Percentiles rank a stretch among this genome's conserved stretches.
These are phyloP conservation scores for Sugiyamaella americana DNA, from an alignment of 805 yeast genomes.

Conservation along the genomic window DNA sequence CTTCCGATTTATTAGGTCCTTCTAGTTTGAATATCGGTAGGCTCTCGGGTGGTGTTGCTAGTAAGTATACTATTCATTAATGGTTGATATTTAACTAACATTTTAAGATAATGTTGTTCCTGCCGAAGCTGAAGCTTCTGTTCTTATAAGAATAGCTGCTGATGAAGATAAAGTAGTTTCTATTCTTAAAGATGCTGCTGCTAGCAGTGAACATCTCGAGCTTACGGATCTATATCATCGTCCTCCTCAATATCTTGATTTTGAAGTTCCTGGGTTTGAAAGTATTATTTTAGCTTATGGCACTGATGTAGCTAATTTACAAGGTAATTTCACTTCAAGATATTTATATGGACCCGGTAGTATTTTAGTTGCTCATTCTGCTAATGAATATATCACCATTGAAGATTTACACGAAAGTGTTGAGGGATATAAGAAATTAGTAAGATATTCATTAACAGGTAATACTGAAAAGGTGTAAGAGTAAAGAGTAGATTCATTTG, in stretches of 20 bases:
- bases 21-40: constrained; percentile 58
- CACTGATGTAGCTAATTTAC: constrained; percentile 47
- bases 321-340: constrained; percentile 33
- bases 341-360: constrained; percentile 66
- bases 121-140: constrained; percentile 45
- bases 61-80: not conserved
- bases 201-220: constrained; percentile 21
- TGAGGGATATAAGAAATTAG: constrained; percentile 45
- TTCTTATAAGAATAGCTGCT: constrained; percentile 50
- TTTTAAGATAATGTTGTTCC: constrained; percentile 45
- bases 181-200: constrained; percentile 35
- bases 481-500: not conserved
- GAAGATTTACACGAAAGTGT: constrained; percentile 45
- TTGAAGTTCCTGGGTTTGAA: constrained; percentile 61
- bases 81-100: not conserved
- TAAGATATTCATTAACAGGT: constrained; percentile 15
- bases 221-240: constrained; percentile 21
- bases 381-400: constrained; percentile 46
- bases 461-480: not conserved
- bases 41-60: constrained; percentile 56
- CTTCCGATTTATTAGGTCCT: constrained; percentile 48
- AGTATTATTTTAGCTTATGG: constrained; percentile 43
- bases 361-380: constrained; percentile 55
- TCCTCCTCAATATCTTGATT: constrained; percentile 47
- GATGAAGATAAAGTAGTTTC: constrained; percentile 36